A percentile compares a stretch with the other conserved stretches of the same genome.
These are phyloP conservation scores for Bipolaris sorokiniana DNA, from an alignment of 2,329 filamentous ascomycete genomes.

Conservation along the genomic window DNA sequence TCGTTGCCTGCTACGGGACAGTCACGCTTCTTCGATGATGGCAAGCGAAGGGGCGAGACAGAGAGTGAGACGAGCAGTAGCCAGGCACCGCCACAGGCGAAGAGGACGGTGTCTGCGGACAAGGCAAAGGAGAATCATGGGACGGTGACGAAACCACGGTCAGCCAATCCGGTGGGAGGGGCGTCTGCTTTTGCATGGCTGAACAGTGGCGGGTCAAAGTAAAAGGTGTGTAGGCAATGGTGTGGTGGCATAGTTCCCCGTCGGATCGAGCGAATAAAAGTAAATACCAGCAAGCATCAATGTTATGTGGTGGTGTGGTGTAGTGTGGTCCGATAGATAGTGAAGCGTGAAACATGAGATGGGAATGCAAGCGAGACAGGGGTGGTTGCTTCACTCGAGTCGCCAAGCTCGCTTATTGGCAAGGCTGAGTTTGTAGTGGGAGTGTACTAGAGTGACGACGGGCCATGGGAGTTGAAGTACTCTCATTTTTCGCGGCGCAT, in stretches of 20 bases:
- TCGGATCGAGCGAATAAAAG: not conserved
- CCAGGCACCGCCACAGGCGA: conserved; percentile 32
- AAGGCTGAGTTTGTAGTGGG: conserved; percentile 22
- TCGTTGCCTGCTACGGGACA: conserved; percentile 43
- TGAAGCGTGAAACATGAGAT: not conserved
- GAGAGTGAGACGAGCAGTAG: conserved; percentile 25
- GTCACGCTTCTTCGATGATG: conserved; percentile 59
- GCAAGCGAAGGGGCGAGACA: conserved; percentile 45
- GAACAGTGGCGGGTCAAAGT: conserved; percentile 56
- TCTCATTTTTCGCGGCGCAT: conserved; percentile 31
- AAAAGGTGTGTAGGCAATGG: not conserved
- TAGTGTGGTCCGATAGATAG: not conserved
- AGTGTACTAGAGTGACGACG: conserved; percentile 21
- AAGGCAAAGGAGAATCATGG: conserved; percentile 49
- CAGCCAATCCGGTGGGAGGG: conserved; percentile 85
- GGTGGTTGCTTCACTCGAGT: conserved; percentile 5
- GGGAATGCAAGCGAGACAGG: conserved; percentile 5
- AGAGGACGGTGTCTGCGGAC: conserved; percentile 35
- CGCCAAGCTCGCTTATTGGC: conserved; percentile 31
- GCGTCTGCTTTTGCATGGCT: conserved; percentile 95
- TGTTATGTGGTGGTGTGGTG: not conserved
- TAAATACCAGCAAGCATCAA: not conserved
- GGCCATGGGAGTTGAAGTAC: conserved; percentile 29
- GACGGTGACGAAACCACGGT: conserved; percentile 58
- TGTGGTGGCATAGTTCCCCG: not conserved